Percentiles rank a stretch among this genome's conserved stretches.
Evolutionary conservation across 495 filamentous ascomycete species (phyloP).

Genomic region (Talaromyces stipitatus): DNA sequence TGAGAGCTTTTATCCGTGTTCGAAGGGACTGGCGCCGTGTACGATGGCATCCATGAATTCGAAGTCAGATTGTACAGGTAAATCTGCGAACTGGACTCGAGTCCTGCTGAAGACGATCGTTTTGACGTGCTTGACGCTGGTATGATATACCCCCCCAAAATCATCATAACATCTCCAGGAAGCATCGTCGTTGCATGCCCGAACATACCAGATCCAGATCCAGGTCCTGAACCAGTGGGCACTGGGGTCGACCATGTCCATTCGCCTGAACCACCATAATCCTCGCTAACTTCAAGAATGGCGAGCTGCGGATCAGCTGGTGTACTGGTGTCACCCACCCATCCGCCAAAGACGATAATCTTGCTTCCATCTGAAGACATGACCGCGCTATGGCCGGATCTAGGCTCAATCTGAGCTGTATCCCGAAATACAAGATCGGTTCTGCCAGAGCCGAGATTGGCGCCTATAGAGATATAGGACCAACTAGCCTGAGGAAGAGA

Average conservation of each 20-base stretch:
- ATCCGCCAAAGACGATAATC: constrained; percentile 76
- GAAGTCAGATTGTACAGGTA: constrained; percentile 78
- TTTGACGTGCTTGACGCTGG: constrained; percentile 33
- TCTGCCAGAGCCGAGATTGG: constrained; percentile 24
- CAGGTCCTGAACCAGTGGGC: constrained; percentile 25
- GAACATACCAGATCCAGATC: constrained; percentile 56
- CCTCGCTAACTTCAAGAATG: constrained; percentile 61
- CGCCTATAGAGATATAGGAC: constrained; percentile 63
- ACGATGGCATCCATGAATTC: constrained; percentile 59
- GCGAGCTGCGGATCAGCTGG: constrained; percentile 76
- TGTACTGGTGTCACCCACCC: constrained; percentile 72
- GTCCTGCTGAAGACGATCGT: constrained; percentile 23
- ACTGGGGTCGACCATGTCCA: constrained; percentile 71
- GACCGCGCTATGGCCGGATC: constrained; percentile 81
- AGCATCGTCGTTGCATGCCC: constrained; percentile 82
- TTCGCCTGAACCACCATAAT: constrained; percentile 55
- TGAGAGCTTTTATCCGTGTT: neutral
- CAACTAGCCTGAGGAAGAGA: constrained; percentile 79
- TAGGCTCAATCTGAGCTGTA: constrained; percentile 49
- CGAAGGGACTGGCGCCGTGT: constrained; percentile 46
- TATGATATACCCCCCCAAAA: constrained; percentile 74
- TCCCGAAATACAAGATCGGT: constrained; percentile 44
- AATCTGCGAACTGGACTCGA: constrained; percentile 32
- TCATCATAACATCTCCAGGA: constrained; percentile 83
- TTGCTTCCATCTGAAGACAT: constrained; percentile 66